Evolutionary conservation across 768 basidiomycete genomes (phyloP).

Genomic region (Russula emetica): DNA sequence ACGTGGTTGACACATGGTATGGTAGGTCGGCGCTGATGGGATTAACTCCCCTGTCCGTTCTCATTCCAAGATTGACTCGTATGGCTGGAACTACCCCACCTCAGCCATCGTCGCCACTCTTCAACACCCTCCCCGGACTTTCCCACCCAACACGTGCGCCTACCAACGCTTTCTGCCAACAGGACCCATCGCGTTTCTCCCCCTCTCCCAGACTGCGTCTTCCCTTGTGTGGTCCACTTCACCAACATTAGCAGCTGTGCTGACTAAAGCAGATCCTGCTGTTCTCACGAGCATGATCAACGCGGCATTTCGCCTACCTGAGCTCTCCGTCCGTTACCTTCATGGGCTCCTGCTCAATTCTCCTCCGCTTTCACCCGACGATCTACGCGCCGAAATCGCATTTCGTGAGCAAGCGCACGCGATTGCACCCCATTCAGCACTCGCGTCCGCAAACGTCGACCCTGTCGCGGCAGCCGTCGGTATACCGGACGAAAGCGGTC

Average conservation of each 20-base stretch:
- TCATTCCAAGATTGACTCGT: constrained; percentile 80
- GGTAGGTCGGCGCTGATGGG: constrained; percentile 90
- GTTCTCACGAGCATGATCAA: constrained; percentile 78
- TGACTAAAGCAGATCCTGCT: constrained; percentile 59
- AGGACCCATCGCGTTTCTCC: constrained; percentile 93
- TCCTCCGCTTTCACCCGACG: constrained; percentile 44
- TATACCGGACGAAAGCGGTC: constrained; percentile 58
- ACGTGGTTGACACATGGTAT: constrained; percentile 4
- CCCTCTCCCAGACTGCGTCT: constrained; percentile 69
- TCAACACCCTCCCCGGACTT: constrained; percentile 59
- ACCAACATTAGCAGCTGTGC: constrained; percentile 66
- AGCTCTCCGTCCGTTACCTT: constrained; percentile 65
- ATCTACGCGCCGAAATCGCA: constrained; percentile 57
- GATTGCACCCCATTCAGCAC: constrained; percentile 60
- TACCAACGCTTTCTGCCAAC: constrained; percentile 95
- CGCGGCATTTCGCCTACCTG: constrained; percentile 82
- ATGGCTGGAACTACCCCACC: constrained; percentile 88
- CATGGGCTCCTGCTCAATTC: constrained; percentile 57
- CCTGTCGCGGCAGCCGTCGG: constrained; percentile 35
- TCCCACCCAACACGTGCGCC: constrained; percentile 67
- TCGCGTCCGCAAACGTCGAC: constrained; percentile 45
- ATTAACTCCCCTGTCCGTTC: constrained; percentile 89
- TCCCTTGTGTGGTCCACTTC: constrained; percentile 95
- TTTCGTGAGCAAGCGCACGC: constrained; percentile 73
- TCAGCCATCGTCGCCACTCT: constrained; percentile 91